A percentile compares a stretch with the other conserved stretches of the same genome.
These are phyloP conservation scores for Myxozyma neotropica DNA, from an alignment of 805 yeast genomes.

Conservation along the genomic window DNA sequence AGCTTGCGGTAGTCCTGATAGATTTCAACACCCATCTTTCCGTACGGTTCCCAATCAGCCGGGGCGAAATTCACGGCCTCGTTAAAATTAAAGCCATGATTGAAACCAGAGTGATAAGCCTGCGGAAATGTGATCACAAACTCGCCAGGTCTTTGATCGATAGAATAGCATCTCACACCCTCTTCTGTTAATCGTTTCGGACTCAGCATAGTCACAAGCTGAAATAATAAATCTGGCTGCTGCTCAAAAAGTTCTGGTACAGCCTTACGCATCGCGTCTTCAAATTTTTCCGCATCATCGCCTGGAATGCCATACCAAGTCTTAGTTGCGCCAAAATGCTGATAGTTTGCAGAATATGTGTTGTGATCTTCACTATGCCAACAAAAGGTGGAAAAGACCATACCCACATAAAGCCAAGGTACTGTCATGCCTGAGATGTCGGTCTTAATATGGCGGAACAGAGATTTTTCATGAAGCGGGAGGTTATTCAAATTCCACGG, in stretches of 20 bases:
- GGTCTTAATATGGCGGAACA: constrained; percentile 41
- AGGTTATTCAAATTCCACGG: constrained; percentile 46
- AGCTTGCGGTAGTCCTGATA: constrained; percentile 39
- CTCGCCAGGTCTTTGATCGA: constrained; percentile 78
- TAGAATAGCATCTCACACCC: constrained; percentile 53
- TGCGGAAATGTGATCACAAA: constrained; percentile 83
- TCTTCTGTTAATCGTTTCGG: constrained; percentile 58
- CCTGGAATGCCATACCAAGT: constrained; percentile 94
- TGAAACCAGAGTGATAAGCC: constrained; percentile 90
- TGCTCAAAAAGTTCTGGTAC: constrained; percentile 82
- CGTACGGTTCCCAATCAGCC: constrained; percentile 45
- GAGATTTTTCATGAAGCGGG: constrained; percentile 42
- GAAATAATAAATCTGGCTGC: constrained; percentile 89
- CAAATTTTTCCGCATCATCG: constrained; percentile 62
- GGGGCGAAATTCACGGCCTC: constrained; percentile 50
- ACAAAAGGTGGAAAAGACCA: constrained; percentile 86
- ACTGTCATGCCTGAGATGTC: constrained; percentile 85
- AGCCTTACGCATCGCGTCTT: constrained; percentile 56
- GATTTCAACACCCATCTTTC: constrained; percentile 38
- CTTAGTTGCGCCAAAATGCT: constrained; percentile 85
- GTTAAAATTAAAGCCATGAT: constrained; percentile 70
- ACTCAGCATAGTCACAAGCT: constrained; percentile 75
- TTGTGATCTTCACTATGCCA: constrained; percentile 98
- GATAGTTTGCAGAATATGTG: constrained; percentile 87
- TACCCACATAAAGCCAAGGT: constrained; percentile 94